A percentile compares a stretch with the other conserved stretches of the same genome.
Conservation (phyloP, 768 basidiomycete species). For the Suillus placidus region DNA sequence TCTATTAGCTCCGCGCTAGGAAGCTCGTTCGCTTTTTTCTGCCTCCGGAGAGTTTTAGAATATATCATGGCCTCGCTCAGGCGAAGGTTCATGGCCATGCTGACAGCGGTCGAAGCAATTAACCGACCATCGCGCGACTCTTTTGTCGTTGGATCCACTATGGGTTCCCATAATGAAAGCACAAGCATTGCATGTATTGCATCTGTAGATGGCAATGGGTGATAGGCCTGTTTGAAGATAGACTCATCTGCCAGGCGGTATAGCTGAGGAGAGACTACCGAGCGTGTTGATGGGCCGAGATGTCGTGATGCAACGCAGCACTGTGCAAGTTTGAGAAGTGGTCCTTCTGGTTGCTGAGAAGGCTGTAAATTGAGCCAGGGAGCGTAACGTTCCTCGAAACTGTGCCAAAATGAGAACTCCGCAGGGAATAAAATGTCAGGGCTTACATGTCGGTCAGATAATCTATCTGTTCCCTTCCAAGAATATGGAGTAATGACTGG, state of each 20-base stretch:
- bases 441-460: constrained; percentile 44
- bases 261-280: constrained; percentile 41
- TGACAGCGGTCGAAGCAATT: constrained; percentile 44
- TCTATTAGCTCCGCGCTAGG: constrained; percentile 35
- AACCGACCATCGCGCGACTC: constrained; percentile 43
- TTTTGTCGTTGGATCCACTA: constrained; percentile 34
- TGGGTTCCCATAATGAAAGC: constrained; percentile 47
- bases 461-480: constrained; percentile 38
- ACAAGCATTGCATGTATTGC: constrained; percentile 45
- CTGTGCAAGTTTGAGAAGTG: constrained; percentile 46
- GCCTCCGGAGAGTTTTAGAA: constrained; percentile 31
- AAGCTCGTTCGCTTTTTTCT: constrained; percentile 30
- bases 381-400: constrained; percentile 46
- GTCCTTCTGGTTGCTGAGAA: constrained; percentile 29
- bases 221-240: constrained; percentile 43
- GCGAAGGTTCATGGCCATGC: constrained; percentile 49
- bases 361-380: constrained; percentile 48
- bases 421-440: neutral
- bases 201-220: constrained; percentile 44
- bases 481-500: constrained; percentile 34
- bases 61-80: constrained; percentile 40
- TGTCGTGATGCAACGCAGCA: constrained; percentile 51
- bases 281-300: constrained; percentile 38
- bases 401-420: constrained; percentile 17
- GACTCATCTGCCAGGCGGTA: constrained; percentile 45